phyloP scores from a whole-genome alignment of 768 basidiomycete species.

The Leccinum truebloodii region DNA sequence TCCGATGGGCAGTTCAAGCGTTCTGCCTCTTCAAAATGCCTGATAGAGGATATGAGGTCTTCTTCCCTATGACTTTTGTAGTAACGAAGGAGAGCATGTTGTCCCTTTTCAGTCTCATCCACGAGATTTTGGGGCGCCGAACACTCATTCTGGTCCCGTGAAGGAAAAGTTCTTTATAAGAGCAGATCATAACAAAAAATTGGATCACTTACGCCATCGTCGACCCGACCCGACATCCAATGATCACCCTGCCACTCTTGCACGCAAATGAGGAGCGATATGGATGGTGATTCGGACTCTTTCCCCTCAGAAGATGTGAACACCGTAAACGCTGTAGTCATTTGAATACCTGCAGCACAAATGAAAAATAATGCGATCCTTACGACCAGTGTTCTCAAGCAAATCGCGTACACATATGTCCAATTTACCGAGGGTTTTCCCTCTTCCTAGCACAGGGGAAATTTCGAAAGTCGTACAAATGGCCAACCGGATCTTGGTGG shows the following conservation, averaged over 20 bases:
- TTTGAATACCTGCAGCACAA: not conserved
- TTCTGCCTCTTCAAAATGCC: constrained; percentile 5
- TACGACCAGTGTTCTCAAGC: not conserved
- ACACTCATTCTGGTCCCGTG: not conserved
- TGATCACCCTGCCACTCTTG: constrained; percentile 1
- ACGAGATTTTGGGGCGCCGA: not conserved
- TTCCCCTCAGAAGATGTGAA: not conserved
- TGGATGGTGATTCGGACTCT: not conserved
- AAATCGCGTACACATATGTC: not conserved
- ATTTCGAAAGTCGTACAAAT: not conserved
- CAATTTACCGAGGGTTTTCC: not conserved
- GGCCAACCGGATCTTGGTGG: not conserved
- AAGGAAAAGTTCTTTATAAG: not conserved
- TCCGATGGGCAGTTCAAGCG: not conserved
- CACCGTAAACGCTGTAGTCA: not conserved
- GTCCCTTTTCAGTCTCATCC: constrained; percentile 4
- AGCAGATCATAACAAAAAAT: not conserved
- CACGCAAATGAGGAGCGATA: constrained; percentile 3
- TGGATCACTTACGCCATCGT: not conserved
- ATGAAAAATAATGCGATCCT: not conserved
- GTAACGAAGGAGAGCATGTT: not conserved
- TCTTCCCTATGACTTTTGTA: not conserved
- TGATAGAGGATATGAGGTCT: constrained; percentile 1
- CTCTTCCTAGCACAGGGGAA: not conserved
- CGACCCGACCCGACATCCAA: not conserved